Percentiles rank a stretch among this genome's conserved stretches.
Evolutionary conservation across 148 eudicot genomes (phyloP).

Genomic region (Dianthus caryophyllus): DNA sequence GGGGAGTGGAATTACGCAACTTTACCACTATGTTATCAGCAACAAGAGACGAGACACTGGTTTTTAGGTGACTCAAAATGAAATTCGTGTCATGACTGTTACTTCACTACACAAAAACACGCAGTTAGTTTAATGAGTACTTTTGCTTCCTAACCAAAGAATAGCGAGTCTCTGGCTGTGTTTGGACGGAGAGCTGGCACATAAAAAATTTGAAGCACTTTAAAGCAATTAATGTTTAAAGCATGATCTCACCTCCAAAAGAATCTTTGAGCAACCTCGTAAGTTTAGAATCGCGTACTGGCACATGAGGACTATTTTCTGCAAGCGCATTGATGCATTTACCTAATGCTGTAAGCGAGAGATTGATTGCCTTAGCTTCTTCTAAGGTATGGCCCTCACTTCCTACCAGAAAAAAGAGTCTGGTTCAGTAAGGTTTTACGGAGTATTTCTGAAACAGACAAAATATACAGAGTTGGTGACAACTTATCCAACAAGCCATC

Average conservation of each 20-base stretch:
- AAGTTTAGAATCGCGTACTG: conserved; percentile 97
- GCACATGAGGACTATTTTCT: conserved; percentile 97
- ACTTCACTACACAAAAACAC: too few relatives aligned
- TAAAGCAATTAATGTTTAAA: too few relatives aligned
- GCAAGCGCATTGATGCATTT: conserved; percentile 99
- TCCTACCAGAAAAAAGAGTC: conserved; percentile 45
- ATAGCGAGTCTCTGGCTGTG: too few relatives aligned
- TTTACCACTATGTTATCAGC: too few relatives aligned
- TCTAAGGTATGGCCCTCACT: conserved; percentile 97
- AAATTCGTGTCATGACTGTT: too few relatives aligned
- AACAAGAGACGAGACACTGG: too few relatives aligned
- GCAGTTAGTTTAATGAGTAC: too few relatives aligned
- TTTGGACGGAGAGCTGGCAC: not conserved
- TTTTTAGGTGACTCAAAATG: too few relatives aligned
- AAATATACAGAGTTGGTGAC: not conserved
- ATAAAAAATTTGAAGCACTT: not conserved
- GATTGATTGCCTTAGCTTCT: conserved; percentile 98
- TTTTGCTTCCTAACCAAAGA: too few relatives aligned
- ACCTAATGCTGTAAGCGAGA: conserved; percentile 94
- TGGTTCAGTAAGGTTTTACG: conserved; percentile 7
- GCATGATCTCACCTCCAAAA: conserved; percentile 77
- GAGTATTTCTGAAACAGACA: conserved; percentile 9
- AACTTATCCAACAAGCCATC: not conserved
- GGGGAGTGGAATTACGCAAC: too few relatives aligned
- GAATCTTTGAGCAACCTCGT: conserved; percentile 97